Base-by-base conservation (phyloP, 768 basidiomycete genomes). In the Pleurotus tuoliensis region DNA sequence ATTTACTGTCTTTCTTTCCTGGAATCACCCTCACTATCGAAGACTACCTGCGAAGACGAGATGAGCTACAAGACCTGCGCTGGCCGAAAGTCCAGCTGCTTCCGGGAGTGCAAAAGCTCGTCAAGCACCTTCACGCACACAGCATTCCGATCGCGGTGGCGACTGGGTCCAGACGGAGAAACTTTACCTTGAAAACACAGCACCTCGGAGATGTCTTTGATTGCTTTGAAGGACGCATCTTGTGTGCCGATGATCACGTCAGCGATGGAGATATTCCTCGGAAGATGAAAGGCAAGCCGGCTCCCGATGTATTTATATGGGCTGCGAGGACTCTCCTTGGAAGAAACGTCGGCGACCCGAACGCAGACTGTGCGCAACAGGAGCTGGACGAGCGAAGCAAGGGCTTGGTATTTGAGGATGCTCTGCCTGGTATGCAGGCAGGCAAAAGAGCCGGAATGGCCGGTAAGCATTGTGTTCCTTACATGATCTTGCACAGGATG, bases 401-500 rank as follows among this genome's bases (percentile, higher is more conserved):
- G 57, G 90, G 90, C 0, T 72, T 95, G 0, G 84, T 95, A 2
- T 90, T 95, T 57, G 92, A 95, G 69, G 92, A 95, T 67, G 84
- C 83, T 3, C 69, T 90, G 41, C 82, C 82, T 0, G 92, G 92
- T 0, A 74, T 94, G 60, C 82, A 87, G 61, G 90, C 91, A 5
- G 92, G 86, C 3, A 89, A 88, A 65, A 77, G 88, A 56, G 92
- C 92, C 3, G 91, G 90, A 9, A 94, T 94, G 92, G 80, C 84
- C 56, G 91, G 92, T 92, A 55, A 38, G 79, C 61, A 15, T 41
- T 41, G 45, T 47, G 30, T 34, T 34, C 30, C 30, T 34, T 34
- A 34, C 30, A 34, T 34, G 30, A 34, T 34, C 30, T 34, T 34
- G 30, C 30, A 34, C 30, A 34, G 3, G 30, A 11, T 34, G 30